These are phyloP conservation scores for Tillandsia fasciculata DNA, from an alignment of 176 grass and related monocot species.

Conservation along the genomic window DNA sequence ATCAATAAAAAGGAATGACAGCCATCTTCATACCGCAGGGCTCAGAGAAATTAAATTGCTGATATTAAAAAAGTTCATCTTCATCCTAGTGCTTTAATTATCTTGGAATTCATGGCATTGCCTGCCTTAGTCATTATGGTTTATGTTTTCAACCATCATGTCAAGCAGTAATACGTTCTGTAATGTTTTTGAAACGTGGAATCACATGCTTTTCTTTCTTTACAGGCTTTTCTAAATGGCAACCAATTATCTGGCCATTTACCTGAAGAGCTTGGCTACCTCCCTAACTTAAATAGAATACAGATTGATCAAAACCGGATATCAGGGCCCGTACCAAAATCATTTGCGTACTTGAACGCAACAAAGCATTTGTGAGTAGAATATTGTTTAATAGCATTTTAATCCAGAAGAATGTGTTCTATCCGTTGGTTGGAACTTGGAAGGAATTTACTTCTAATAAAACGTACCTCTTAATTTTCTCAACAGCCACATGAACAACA, in stretches of 20 bases:
- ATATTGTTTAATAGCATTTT: no score
- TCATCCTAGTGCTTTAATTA: conserved; percentile 4
- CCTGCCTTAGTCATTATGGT: background rate
- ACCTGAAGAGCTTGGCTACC: conserved; percentile 76
- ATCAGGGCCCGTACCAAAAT: no score
- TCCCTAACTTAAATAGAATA: no score
- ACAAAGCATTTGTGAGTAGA: no score
- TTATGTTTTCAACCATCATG: background rate
- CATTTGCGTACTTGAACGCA: no score
- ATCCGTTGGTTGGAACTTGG: no score
- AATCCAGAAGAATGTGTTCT: no score
- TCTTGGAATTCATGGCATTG: background rate
- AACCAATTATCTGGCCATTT: conserved; percentile 67
- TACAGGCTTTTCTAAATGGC: conserved; percentile 86
- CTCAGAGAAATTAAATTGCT: conserved; percentile 2
- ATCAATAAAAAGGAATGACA: background rate
- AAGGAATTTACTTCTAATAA: no score
- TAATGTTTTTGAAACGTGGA: background rate
- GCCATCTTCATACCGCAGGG: background rate
- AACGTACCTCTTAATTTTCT: no score
- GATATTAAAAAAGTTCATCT: background rate
- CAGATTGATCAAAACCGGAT: no score
- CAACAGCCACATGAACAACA: no score
- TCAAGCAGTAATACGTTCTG: no score
- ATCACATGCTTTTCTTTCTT: conserved; percentile 10